phyloP scores from a whole-genome alignment of 257 asterid species.

The Solanum sejunctum region DNA sequence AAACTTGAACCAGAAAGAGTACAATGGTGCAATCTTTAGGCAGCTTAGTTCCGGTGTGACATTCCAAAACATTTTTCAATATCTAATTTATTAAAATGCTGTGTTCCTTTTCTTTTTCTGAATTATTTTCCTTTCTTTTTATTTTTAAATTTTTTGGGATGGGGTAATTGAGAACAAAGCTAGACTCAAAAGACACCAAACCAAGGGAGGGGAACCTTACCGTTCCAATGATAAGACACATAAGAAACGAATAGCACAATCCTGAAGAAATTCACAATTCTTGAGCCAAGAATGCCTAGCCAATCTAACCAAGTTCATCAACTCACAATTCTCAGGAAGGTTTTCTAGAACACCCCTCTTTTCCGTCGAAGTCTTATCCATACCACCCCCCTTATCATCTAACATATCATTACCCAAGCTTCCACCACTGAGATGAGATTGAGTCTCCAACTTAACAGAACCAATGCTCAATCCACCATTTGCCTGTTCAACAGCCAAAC shows the following conservation, averaged over 20 bases:
- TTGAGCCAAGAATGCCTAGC: slow-evolving; percentile 86
- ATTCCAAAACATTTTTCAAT: not conserved
- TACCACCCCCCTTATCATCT: slow-evolving; percentile 18
- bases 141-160: not conserved
- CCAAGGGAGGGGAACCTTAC: slow-evolving; percentile 32
- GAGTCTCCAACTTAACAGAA: slow-evolving; percentile 43
- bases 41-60: not conserved
- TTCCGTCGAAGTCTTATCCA: slow-evolving; percentile 38
- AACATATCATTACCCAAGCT: slow-evolving; percentile 14
- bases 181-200: not conserved
- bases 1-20: not conserved
- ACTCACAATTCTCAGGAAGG: slow-evolving; percentile 55
- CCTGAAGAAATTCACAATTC: slow-evolving; percentile 91
- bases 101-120: not conserved
- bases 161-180: not conserved
- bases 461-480: slow-evolving; percentile 38
- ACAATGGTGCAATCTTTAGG: not conserved
- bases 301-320: slow-evolving; percentile 61
- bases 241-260: slow-evolving; percentile 95
- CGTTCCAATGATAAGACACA: slow-evolving; percentile 92
- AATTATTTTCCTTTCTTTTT: not conserved
- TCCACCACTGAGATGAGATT: slow-evolving; percentile 24
- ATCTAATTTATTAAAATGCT: not conserved
- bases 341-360: slow-evolving; percentile 30
- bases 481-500: slow-evolving; percentile 14